Percentiles rank a stretch among this genome's conserved stretches.
These are phyloP conservation scores for Fusarium anguioides DNA, from an alignment of 2,329 filamentous ascomycete species.

Conservation along the genomic window DNA sequence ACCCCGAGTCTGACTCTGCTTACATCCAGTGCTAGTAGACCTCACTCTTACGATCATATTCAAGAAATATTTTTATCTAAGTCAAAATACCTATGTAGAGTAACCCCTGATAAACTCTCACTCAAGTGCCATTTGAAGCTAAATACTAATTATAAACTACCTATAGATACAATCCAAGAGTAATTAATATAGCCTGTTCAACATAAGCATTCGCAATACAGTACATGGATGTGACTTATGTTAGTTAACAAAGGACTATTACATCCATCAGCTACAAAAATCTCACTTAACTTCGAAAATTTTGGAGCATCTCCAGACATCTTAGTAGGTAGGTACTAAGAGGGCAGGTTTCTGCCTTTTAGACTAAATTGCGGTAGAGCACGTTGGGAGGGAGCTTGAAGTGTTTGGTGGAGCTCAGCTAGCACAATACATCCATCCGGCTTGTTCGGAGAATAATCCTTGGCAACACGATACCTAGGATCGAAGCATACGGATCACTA, in stretches of 20 bases:
- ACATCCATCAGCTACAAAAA: too few relatives aligned
- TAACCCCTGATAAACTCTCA: too few relatives aligned
- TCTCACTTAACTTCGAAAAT: too few relatives aligned
- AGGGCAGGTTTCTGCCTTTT: neutral
- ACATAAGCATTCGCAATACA: neutral
- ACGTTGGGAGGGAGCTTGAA: neutral
- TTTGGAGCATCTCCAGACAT: too few relatives aligned
- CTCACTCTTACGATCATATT: neutral
- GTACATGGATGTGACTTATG: neutral
- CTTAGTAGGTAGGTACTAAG: neutral
- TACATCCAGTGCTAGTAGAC: neutral
- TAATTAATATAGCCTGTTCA: neutral
- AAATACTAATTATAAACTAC: neutral
- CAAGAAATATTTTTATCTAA: neutral
- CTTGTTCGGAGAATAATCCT: constrained; percentile 35
- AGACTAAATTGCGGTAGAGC: neutral
- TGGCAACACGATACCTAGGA: constrained; percentile 8
- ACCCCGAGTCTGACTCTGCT: neutral
- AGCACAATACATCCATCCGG: constrained; percentile 33
- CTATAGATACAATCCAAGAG: neutral
- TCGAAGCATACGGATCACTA: constrained; percentile 31
- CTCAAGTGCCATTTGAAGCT: neutral
- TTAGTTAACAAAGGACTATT: neutral
- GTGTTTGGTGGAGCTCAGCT: constrained; percentile 13
- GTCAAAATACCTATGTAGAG: neutral